Evolutionary conservation across 306 rosid species (phyloP).

Genomic region (Boehmeria nivea): DNA sequence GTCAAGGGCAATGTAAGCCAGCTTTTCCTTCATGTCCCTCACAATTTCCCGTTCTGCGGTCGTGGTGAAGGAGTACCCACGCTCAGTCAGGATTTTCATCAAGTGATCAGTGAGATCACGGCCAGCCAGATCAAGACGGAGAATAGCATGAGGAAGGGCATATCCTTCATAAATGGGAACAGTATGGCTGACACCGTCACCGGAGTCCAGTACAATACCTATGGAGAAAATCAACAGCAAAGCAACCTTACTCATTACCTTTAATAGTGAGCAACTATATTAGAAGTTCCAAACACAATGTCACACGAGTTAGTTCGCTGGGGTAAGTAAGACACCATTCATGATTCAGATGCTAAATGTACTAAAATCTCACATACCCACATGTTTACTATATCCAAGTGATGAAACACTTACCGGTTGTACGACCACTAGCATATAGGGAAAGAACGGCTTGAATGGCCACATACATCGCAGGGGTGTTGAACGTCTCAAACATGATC

Average conservation of each 20-base stretch:
- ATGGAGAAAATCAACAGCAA: constrained; percentile 21
- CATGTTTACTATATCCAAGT: too few species aligned
- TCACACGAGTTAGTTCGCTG: background rate
- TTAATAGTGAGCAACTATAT: background rate
- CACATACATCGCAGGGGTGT: constrained; percentile 97
- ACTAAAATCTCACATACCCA: background rate
- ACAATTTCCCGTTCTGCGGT: constrained; percentile 99
- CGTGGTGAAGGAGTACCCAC: constrained; percentile 95
- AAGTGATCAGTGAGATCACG: constrained; percentile 93
- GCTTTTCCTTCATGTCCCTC: constrained; percentile 94
- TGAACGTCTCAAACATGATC: constrained; percentile 98
- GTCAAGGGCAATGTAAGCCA: constrained; percentile 86
- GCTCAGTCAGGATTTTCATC: constrained; percentile 96
- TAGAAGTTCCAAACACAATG: background rate
- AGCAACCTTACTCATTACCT: too few species aligned
- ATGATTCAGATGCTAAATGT: background rate
- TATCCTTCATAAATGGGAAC: constrained; percentile 97
- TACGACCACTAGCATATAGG: constrained; percentile 96
- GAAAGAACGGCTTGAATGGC: constrained; percentile 99
- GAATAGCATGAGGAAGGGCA: constrained; percentile 99
- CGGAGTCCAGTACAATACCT: constrained; percentile 98
- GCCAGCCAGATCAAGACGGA: constrained; percentile 96
- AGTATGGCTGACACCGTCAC: constrained; percentile 99
- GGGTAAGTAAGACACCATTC: background rate
- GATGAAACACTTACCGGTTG: constrained; percentile 92